phyloP scores from a whole-genome alignment of 495 filamentous ascomycete species.

The Acidiella bohemica region DNA sequence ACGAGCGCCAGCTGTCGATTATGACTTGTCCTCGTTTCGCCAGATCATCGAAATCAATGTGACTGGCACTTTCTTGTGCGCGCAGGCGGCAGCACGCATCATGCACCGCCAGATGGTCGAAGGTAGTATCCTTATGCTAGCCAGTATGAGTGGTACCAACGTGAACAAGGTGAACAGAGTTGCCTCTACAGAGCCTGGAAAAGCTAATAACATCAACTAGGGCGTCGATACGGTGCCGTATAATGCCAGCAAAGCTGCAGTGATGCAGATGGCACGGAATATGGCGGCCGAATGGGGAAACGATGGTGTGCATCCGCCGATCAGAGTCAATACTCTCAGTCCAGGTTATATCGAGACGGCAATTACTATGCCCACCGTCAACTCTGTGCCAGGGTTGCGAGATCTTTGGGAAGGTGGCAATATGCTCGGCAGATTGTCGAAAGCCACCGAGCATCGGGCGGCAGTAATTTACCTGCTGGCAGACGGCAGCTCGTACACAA shows the following conservation, averaged over 20 bases:
- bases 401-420: slow-evolving; percentile 24
- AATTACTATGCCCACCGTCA: slow-evolving; percentile 12
- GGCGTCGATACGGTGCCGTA: slow-evolving; percentile 18
- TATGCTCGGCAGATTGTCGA: slow-evolving; percentile 31
- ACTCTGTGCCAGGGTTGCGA: slow-evolving; percentile 10
- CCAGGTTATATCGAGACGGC: slow-evolving; percentile 22
- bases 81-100: slow-evolving; percentile 9
- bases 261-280: slow-evolving; percentile 17
- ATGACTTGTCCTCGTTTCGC: slow-evolving; percentile 7
- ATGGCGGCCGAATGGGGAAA: slow-evolving; percentile 22
- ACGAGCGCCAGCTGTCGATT: slow-evolving; percentile 2
- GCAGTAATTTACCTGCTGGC: slow-evolving; percentile 34
- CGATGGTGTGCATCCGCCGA: slow-evolving; percentile 10
- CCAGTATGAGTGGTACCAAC: slow-evolving; percentile 18
- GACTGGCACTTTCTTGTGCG: slow-evolving; percentile 8
- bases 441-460: slow-evolving; percentile 33
- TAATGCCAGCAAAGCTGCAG: slow-evolving; percentile 20
- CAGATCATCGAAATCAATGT: slow-evolving; percentile 16
- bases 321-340: slow-evolving; percentile 20
- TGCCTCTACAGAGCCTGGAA: no score
- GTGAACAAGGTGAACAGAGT: slow-evolving; percentile 13
- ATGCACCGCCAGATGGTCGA: slow-evolving; percentile 6
- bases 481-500: slow-evolving; percentile 30
- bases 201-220: not conserved
- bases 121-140: slow-evolving; percentile 21